phyloP scores from a whole-genome alignment of 768 basidiomycete genomes.

The Chalciporus sphaerocephalus region DNA sequence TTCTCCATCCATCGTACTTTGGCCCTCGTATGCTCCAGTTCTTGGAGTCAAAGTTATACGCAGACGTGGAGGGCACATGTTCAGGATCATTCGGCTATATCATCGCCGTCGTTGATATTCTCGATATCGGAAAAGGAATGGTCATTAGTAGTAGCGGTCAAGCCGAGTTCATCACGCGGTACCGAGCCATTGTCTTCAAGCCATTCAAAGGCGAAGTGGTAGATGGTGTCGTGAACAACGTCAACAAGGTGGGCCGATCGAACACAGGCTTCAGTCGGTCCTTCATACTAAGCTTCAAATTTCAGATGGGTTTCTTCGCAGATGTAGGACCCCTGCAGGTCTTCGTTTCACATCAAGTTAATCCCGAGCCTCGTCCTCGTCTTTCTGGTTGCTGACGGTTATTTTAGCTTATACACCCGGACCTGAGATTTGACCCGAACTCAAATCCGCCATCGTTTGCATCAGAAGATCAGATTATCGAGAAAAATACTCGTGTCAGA shows the following conservation, averaged over 20 bases:
- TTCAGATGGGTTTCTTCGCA: conserved; percentile 96
- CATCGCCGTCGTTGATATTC: conserved; percentile 85
- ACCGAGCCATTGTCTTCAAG: conserved; percentile 97
- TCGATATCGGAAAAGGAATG: conserved; percentile 90
- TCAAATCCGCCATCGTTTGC: conserved; percentile 96
- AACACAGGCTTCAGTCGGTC: background rate
- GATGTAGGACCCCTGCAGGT: conserved; percentile 92
- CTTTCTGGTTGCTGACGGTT: conserved; percentile 4
- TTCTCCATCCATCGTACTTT: conserved; percentile 97
- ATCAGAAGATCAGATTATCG: conserved; percentile 90
- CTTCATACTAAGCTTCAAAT: background rate
- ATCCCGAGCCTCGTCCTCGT: conserved; percentile 22
- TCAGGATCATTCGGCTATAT: conserved; percentile 94
- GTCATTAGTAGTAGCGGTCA: conserved; percentile 88
- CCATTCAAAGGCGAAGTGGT: conserved; percentile 99
- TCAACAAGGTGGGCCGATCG: conserved; percentile 72
- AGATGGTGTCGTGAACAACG: conserved; percentile 92
- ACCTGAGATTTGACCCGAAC: conserved; percentile 92
- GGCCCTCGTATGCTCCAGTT: conserved; percentile 93
- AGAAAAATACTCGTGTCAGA: conserved; percentile 87
- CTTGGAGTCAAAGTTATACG: conserved; percentile 88
- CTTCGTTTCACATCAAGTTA: conserved; percentile 93
- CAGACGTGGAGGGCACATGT: conserved; percentile 96
- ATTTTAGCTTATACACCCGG: conserved; percentile 84
- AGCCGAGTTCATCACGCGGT: conserved; percentile 92